Evolutionary conservation across 306 rosid species (phyloP).

Genomic region (Crotalaria pallida): DNA sequence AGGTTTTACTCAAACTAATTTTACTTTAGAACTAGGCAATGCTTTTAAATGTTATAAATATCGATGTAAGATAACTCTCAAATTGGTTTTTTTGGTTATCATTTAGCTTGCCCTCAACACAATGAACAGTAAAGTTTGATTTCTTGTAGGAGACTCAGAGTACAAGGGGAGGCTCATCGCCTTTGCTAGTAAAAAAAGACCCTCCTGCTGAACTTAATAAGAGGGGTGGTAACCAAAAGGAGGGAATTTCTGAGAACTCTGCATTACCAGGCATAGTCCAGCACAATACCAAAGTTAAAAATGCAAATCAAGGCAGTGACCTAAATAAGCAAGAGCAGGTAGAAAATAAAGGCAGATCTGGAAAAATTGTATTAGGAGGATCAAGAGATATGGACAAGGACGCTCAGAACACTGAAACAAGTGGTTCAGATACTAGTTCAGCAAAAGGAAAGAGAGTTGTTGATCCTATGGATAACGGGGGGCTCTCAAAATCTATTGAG

Average conservation of each 20-base stretch:
- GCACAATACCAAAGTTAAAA: conserved; percentile 34
- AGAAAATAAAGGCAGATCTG: conserved; percentile 43
- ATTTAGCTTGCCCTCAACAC: conserved; percentile 7
- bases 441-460: conserved; percentile 50
- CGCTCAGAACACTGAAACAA: conserved; percentile 65
- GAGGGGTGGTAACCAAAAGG: conserved; percentile 45
- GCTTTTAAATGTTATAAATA: background rate
- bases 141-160: conserved; percentile 56
- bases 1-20: background rate
- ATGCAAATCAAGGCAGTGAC: conserved; percentile 33
- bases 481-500: conserved; percentile 43
- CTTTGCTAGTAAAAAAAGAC: conserved; percentile 35
- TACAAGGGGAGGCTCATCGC: conserved; percentile 38
- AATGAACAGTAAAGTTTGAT: conserved; percentile 39
- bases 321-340: conserved; percentile 26
- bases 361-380: conserved; percentile 35
- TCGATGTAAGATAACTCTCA: background rate
- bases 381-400: conserved; percentile 45
- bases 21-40: background rate
- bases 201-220: conserved; percentile 34
- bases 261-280: conserved; percentile 48
- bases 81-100: conserved; percentile 8
- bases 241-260: conserved; percentile 64
- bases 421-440: conserved; percentile 80
- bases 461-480: conserved; percentile 39